Percentiles rank a stretch among this genome's conserved stretches.
Evolutionary conservation across 805 yeast species (phyloP).

Genomic region (Spathaspora gorwiae): DNA sequence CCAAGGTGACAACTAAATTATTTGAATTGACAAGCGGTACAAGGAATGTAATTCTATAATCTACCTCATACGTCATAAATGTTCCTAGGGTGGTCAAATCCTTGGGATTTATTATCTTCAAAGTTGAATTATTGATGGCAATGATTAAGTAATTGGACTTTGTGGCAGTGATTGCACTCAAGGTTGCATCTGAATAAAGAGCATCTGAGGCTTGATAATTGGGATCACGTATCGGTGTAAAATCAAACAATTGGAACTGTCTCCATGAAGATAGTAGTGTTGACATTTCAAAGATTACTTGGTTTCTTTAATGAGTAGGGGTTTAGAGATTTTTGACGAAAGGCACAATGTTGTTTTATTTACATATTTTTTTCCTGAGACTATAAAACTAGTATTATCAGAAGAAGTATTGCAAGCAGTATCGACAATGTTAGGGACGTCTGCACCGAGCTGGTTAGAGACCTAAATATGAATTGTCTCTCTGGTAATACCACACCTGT

Average conservation of each 20-base stretch:
- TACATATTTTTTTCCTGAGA: too few species aligned
- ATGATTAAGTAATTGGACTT: constrained; percentile 49
- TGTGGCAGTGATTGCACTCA: constrained; percentile 61
- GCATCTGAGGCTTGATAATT: constrained; percentile 55
- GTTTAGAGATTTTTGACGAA: neutral
- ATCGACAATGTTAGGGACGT: neutral
- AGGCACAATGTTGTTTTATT: too few species aligned
- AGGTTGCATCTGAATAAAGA: constrained; percentile 72
- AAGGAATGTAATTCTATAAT: constrained; percentile 59
- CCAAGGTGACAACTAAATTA: constrained; percentile 62
- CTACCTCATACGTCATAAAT: constrained; percentile 63
- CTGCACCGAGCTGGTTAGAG: neutral
- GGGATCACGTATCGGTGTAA: constrained; percentile 83
- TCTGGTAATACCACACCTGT: constrained; percentile 7
- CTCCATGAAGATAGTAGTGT: constrained; percentile 46
- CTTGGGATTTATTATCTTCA: constrained; percentile 51
- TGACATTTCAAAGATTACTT: constrained; percentile 3
- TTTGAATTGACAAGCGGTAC: constrained; percentile 43
- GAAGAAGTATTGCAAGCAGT: neutral
- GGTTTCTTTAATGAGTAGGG: neutral
- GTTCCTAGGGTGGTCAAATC: constrained; percentile 43
- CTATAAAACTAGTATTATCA: neutral
- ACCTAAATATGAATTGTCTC: constrained; percentile 1
- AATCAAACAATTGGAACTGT: constrained; percentile 83
- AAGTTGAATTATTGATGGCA: constrained; percentile 47